These are phyloP conservation scores for Dothideomycetidae sp. DNA, from an alignment of 2,329 filamentous ascomycete genomes.

Conservation along the genomic window DNA sequence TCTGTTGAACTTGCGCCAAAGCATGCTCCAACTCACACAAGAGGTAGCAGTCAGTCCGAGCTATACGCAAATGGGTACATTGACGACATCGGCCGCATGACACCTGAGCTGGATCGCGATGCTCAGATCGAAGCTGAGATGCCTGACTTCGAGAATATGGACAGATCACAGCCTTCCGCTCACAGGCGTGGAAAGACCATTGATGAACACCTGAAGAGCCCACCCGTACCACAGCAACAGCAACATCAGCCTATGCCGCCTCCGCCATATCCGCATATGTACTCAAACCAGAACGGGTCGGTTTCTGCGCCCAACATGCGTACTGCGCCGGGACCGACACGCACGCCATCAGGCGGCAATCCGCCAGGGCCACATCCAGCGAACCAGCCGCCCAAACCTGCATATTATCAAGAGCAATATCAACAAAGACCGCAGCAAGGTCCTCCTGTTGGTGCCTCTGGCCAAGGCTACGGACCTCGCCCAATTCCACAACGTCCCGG, in stretches of 20 bases:
- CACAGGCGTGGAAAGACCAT: constrained; percentile 20
- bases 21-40: constrained; percentile 11
- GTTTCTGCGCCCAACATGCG: constrained; percentile 7
- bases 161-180: neutral
- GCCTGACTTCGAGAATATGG: constrained; percentile 45
- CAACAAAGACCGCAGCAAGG: neutral
- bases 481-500: constrained; percentile 3
- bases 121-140: constrained; percentile 41
- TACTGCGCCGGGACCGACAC: constrained; percentile 1
- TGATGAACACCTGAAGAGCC: constrained; percentile 18
- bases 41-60: constrained; percentile 33
- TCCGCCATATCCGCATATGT: constrained; percentile 49
- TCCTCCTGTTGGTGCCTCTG: constrained; percentile 1
- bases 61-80: constrained; percentile 37
- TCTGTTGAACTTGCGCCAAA: neutral
- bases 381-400: constrained; percentile 7
- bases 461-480: constrained; percentile 1
- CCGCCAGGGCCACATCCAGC: constrained; percentile 4
- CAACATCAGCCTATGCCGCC: constrained; percentile 7
- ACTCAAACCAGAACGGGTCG: constrained; percentile 36
- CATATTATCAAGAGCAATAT: constrained; percentile 7
- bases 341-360: neutral
- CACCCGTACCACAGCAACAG: constrained; percentile 7
- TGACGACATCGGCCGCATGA: constrained; percentile 17
- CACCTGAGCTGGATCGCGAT: constrained; percentile 22